Evolutionary conservation across 2,329 filamentous ascomycete species (phyloP), one percentile per base, ranked within the genome.

Genomic region (Aspergillus spinulosporus): DNA sequence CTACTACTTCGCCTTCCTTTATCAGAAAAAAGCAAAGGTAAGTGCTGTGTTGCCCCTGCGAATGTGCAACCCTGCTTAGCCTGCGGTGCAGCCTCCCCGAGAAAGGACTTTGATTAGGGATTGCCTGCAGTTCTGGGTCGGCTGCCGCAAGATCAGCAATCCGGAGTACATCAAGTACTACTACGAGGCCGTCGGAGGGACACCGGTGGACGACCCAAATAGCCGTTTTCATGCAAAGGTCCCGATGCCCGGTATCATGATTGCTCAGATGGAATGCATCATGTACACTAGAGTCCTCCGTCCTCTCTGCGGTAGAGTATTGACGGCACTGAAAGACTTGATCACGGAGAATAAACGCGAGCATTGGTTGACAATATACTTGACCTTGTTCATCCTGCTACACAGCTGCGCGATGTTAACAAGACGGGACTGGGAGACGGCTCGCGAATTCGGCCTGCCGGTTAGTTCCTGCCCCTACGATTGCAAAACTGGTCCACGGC

Each of bases 201-300:
- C 29, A 6, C 39, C 36, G 4, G 55, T 57, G 14, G 15, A 57
- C 49, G 50, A 57, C 39, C 46, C 45, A 5, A 28, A 11, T 7
- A 57, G 45, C 49, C 55, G 45, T 29, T 57, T 49, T 36, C 51
- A 57, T 40, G 51, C 34, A 11, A 42, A 49, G 32, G 50, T 57
- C 21, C 55, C 55, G 8, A 57, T 57, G 37, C 55, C 55, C 5
- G 29, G 39, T 9, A 57, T 57, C 29, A 57, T 57, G 55, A 57
- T 53, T 46, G 43, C 55, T 29, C 55, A 57, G 31, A 57, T 57
- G 55, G 55, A 57, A 44, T 57, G 55, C 42, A 57, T 57, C 39
- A 57, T 57, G 55, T 57, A 57, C 40, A 57, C 55, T 31, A 49
- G 44, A 11, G 31, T 57, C 12, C 55, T 57, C 8, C 55, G 55